Evolutionary conservation across 352 stramenopile species (phyloP), one percentile per base, ranked within the genome.

Genomic region (Globisporangium yorkense): DNA sequence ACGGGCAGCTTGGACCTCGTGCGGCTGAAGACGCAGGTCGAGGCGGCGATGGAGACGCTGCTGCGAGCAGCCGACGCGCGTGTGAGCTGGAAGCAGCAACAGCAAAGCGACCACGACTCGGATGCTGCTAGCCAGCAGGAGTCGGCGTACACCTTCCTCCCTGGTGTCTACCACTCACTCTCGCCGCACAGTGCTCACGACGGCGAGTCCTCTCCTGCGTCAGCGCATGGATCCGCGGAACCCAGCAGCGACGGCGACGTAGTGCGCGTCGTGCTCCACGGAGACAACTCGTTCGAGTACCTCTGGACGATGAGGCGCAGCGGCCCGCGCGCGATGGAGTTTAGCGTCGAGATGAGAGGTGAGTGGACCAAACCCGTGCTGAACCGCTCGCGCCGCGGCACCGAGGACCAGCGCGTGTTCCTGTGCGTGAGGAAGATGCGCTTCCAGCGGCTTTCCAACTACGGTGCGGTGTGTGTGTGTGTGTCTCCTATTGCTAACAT

Each of bases 201-300:
- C 13, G 35, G 27, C 16, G 52, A 56, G 9, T 0, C 44, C 12
- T 27, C 37, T 5, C 24, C 21, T 20, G 37, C 16, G 20, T 3
- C 16, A 16, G 8, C 7, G 37, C 50, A 39, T 50, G 58, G 24
- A 0, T 49, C 29, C 13, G 27, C 31, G 13, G 64, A 80, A 24
- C 66, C 66, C 16, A 71, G 33, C 33, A 9, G 71, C 43, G 73
- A 72, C 6, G 72, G 65, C 29, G 70, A 74, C 21, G 60, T 27
- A 27, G 24, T 67, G 18, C 72, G 61, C 1, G 47, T 94, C 1
- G 39, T 88, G 13, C 70, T 94, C 7, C 80, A 94, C 58, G 82
- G 81, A 3, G 82, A 94, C 64, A 92, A 90, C 60, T 78, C 78
- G 6, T 94, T 94, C 49, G 80, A 92, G 51, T 94, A 94, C 57